Conservation (phyloP, 352 stramenopile species). For the Phytophthora melonis region DNA sequence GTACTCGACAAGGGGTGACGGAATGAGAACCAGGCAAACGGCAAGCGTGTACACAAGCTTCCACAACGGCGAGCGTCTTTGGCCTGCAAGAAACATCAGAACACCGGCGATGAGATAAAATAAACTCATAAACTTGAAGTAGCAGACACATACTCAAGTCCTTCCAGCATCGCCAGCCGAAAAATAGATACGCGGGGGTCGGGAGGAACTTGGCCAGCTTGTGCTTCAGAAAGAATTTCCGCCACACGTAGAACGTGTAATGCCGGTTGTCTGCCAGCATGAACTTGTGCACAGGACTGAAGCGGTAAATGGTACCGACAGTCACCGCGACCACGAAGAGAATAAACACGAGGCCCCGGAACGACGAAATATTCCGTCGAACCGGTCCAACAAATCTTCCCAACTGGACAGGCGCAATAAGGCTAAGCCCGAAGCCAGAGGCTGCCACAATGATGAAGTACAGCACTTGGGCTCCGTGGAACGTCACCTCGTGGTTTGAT, state of each 20-base stretch:
- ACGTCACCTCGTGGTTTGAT: conserved; percentile 78
- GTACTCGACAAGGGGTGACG: conserved; percentile 90
- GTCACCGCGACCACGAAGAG: conserved; percentile 20
- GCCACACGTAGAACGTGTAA: conserved; percentile 94
- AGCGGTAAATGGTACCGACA: conserved; percentile 58
- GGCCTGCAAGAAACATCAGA: conserved; percentile 40
- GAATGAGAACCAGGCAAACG: conserved; percentile 84
- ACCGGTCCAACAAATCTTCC: conserved; percentile 46
- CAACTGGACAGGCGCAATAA: conserved; percentile 50
- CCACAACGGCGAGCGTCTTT: conserved; percentile 74
- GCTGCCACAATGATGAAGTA: conserved; percentile 80
- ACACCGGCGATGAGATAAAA: not conserved
- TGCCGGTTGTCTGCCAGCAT: conserved; percentile 93
- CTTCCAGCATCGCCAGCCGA: conserved; percentile 68
- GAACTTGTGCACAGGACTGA: conserved; percentile 91
- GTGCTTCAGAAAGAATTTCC: conserved; percentile 87
- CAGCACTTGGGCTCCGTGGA: conserved; percentile 79
- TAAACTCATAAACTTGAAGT: not conserved
- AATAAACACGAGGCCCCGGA: conserved; percentile 49
- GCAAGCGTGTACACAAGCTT: conserved; percentile 77
- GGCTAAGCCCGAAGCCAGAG: conserved; percentile 64
- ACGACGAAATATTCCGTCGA: conserved; percentile 44
- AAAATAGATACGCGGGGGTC: conserved; percentile 65
- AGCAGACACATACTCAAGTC: conserved; percentile 58
- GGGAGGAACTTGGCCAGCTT: conserved; percentile 73